A percentile compares a stretch with the other conserved stretches of the same genome.
Conservation (phyloP, 768 basidiomycete species). For the Coprinopsis cinerea region DNA sequence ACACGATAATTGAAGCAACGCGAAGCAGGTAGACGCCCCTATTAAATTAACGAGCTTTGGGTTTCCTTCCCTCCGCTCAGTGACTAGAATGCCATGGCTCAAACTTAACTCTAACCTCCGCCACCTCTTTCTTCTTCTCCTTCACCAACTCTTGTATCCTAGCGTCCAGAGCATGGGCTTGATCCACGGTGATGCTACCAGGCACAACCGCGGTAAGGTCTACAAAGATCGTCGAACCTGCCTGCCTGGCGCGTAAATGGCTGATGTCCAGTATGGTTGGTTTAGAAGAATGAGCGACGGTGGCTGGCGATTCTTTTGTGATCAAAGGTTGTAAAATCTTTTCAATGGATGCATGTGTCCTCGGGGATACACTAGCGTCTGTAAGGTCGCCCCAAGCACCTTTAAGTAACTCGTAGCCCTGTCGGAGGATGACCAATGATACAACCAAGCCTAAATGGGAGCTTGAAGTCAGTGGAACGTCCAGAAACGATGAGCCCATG, state of each 20-base stretch:
- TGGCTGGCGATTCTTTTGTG: slow-evolving; percentile 18
- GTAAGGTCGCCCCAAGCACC: slow-evolving; percentile 78
- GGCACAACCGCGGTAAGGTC: slow-evolving; percentile 77
- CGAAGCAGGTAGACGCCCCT: neutral
- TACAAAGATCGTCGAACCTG: slow-evolving; percentile 77
- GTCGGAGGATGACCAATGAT: slow-evolving; percentile 82
- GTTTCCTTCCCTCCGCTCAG: neutral
- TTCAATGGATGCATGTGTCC: slow-evolving; percentile 47
- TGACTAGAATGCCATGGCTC: slow-evolving; percentile 22
- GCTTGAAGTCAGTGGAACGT: slow-evolving; percentile 1
- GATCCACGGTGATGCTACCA: slow-evolving; percentile 46
- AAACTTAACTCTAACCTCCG: slow-evolving; percentile 69
- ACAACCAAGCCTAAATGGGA: slow-evolving; percentile 64
- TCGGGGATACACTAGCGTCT: slow-evolving; percentile 68
- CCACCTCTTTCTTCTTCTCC: slow-evolving; percentile 54
- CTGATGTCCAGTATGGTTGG: slow-evolving; percentile 36
- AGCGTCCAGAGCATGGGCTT: slow-evolving; percentile 55
- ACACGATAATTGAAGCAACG: neutral
- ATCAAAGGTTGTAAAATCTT: slow-evolving; percentile 52
- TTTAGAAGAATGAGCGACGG: slow-evolving; percentile 6
- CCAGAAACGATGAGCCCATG: neutral
- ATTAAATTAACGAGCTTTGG: neutral
- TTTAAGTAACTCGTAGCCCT: slow-evolving; percentile 61
- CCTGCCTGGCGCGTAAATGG: slow-evolving; percentile 65
- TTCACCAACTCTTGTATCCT: slow-evolving; percentile 52